Evolutionary conservation across 2,329 filamentous ascomycete species (phyloP).

Genomic region (Lasiodiplodia hormozganensis): DNA sequence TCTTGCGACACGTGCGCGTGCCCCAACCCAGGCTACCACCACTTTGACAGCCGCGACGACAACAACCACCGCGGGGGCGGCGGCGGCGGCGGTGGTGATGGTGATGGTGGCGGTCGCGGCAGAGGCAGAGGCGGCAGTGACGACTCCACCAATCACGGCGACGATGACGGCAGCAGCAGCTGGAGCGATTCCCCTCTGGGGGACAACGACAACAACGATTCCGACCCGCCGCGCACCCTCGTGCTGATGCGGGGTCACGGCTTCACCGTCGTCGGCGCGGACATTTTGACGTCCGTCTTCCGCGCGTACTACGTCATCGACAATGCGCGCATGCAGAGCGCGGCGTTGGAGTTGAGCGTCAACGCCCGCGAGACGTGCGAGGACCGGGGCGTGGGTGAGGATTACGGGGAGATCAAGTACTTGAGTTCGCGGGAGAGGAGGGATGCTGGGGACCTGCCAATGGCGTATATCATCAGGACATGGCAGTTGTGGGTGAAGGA

Average conservation of each 20-base stretch:
- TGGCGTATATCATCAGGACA: slow-evolving; percentile 45
- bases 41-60: too few species aligned
- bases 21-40: too few species aligned
- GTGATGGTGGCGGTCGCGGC: too few species aligned
- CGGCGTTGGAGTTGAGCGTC: slow-evolving; percentile 41
- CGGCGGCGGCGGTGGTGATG: too few species aligned
- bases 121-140: too few species aligned
- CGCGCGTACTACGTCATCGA: slow-evolving; percentile 52
- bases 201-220: slow-evolving; percentile 34
- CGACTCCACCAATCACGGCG: slow-evolving; percentile 31
- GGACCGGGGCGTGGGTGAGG: not conserved
- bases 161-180: not conserved
- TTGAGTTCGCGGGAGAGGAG: slow-evolving; percentile 46
- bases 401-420: not conserved
- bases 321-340: slow-evolving; percentile 50
- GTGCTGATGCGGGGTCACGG: slow-evolving; percentile 54
- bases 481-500: slow-evolving; percentile 55
- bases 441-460: slow-evolving; percentile 50
- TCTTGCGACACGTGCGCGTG: too few species aligned
- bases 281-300: slow-evolving; percentile 55
- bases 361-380: not conserved
- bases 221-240: slow-evolving; percentile 45
- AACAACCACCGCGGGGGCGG: too few species aligned
- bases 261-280: slow-evolving; percentile 52
- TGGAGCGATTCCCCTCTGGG: too few species aligned